A percentile compares a stretch with the other conserved stretches of the same genome.
phyloP scores from a whole-genome alignment of 768 basidiomycete genomes.

The Udeniomyces megalosporus region DNA sequence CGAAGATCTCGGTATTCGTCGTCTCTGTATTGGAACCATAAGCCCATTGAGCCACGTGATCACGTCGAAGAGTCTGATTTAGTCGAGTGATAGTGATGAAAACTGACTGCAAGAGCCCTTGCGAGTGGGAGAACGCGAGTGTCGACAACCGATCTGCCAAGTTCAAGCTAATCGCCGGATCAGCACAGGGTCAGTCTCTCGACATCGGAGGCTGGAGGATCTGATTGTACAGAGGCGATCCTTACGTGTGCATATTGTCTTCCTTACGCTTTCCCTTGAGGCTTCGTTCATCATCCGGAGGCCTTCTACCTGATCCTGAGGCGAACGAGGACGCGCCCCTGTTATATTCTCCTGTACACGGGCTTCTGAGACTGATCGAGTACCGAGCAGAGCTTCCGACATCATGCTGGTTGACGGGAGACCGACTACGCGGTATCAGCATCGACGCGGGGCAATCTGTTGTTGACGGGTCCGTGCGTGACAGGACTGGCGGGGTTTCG shows the following conservation, averaged over 20 bases:
- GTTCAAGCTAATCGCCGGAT: neutral
- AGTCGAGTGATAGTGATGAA: no score
- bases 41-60: slow-evolving; percentile 2
- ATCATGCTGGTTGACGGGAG: neutral
- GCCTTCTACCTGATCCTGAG: neutral
- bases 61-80: no score
- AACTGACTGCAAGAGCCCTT: no score
- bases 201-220: neutral
- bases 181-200: neutral
- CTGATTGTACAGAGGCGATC: slow-evolving; percentile 1
- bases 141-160: neutral
- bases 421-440: neutral
- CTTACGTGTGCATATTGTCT: neutral
- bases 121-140: no score
- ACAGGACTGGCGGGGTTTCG: no score
- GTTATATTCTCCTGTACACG: neutral
- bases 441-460: no score
- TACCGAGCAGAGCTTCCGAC: neutral
- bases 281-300: neutral
- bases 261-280: neutral
- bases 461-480: neutral
- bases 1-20: slow-evolving; percentile 8
- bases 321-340: no score
- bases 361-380: neutral
- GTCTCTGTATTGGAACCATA: neutral